A percentile compares a stretch with the other conserved stretches of the same genome.
Conservation (phyloP, 2,329 filamentous ascomycete species). For the Paraphoma sp. region DNA sequence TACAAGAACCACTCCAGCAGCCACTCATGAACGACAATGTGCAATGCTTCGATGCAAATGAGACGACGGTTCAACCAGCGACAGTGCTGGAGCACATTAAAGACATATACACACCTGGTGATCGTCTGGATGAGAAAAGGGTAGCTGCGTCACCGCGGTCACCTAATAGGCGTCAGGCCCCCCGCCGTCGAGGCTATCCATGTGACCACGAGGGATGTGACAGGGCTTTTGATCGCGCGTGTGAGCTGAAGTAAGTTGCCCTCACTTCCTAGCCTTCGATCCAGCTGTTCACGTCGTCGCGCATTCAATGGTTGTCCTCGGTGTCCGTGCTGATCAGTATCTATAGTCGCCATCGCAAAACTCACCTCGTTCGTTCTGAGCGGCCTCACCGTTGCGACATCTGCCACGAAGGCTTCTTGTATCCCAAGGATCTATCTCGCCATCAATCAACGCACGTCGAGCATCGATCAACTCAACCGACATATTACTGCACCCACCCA, state of each 20-base stretch:
- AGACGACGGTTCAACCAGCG: conserved; percentile 32
- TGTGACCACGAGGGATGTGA: conserved; percentile 31
- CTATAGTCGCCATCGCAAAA: conserved; percentile 39
- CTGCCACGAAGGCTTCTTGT: conserved; percentile 43
- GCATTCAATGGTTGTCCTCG: background rate
- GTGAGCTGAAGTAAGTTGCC: conserved; percentile 43
- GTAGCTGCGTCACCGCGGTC: conserved; percentile 4
- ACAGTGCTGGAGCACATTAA: conserved; percentile 37
- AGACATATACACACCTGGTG: conserved; percentile 38
- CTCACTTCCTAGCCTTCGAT: background rate
- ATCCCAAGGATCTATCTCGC: conserved; percentile 43
- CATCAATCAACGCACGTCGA: conserved; percentile 37
- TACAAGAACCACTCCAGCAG: background rate
- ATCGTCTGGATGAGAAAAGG: conserved; percentile 20
- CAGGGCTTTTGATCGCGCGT: conserved; percentile 38
- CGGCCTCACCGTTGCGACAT: conserved; percentile 39
- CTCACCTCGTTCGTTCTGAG: conserved; percentile 30
- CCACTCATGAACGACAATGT: conserved; percentile 19
- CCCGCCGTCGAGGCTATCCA: conserved; percentile 31
- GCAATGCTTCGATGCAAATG: conserved; percentile 27
- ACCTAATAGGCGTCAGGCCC: conserved; percentile 30
- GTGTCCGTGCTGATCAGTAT: background rate
- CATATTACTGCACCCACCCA: conserved; percentile 29
- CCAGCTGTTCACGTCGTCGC: too few relatives aligned
- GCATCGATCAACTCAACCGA: conserved; percentile 14